A percentile compares a stretch with the other conserved stretches of the same genome.
phyloP scores from a whole-genome alignment of 768 basidiomycete species.

The Termitomyces eurrhizus region DNA sequence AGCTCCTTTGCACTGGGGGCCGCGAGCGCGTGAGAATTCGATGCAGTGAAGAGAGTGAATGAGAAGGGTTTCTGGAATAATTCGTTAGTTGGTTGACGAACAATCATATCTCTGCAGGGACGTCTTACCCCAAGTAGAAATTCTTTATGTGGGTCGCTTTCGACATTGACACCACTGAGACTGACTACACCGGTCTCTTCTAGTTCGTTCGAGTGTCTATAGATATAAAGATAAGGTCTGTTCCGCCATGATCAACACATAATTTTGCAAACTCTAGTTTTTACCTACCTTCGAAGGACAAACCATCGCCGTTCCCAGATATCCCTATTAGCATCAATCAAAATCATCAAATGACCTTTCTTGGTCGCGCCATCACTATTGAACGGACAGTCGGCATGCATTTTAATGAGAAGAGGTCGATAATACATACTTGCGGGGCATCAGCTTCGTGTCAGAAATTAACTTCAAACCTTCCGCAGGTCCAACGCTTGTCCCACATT shows the following conservation, averaged over 20 bases:
- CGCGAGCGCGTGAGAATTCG: constrained; percentile 87
- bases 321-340: constrained; percentile 77
- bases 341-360: constrained; percentile 77
- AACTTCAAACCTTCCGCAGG: constrained; percentile 58
- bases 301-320: constrained; percentile 86
- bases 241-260: background rate
- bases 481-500: constrained; percentile 29
- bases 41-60: constrained; percentile 88
- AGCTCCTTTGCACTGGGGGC: constrained; percentile 81
- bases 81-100: constrained; percentile 1
- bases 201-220: constrained; percentile 77
- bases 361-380: constrained; percentile 77
- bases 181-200: constrained; percentile 84
- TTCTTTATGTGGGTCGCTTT: constrained; percentile 85
- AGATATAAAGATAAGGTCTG: constrained; percentile 90
- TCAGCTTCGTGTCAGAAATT: constrained; percentile 66
- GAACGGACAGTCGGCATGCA: constrained; percentile 1
- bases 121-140: constrained; percentile 74
- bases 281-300: constrained; percentile 71
- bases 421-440: constrained; percentile 58
- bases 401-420: constrained; percentile 2
- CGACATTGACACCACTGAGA: constrained; percentile 79
- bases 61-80: constrained; percentile 67
- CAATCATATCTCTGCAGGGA: constrained; percentile 5
- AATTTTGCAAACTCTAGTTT: background rate